These are phyloP conservation scores for Jaltomata sinuosa DNA, from an alignment of 257 asterid species.

Conservation along the genomic window DNA sequence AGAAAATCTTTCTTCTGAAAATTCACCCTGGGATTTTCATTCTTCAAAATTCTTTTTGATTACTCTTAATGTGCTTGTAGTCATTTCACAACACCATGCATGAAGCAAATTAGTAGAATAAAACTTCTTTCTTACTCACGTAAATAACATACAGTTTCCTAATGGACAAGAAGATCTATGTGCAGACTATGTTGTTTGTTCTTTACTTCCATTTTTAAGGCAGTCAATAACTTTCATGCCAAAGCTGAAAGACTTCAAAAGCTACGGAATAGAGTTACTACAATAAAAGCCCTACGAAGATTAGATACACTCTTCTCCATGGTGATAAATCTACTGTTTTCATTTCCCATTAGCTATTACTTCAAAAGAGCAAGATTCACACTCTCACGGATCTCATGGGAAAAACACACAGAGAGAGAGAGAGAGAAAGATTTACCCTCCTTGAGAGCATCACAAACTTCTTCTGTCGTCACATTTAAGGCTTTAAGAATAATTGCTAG, in stretches of 20 bases:
- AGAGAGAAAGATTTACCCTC: constrained; percentile 44
- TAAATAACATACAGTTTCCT: neutral
- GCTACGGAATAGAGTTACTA: neutral
- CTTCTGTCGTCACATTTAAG: constrained; percentile 76
- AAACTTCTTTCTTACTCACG: neutral
- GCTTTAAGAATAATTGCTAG: constrained; percentile 84
- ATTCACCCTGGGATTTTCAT: neutral
- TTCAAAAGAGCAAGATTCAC: neutral
- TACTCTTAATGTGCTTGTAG: neutral
- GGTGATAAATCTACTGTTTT: neutral
- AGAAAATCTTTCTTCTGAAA: neutral
- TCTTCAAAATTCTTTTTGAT: neutral
- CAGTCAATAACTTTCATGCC: neutral
- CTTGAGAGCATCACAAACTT: constrained; percentile 70
- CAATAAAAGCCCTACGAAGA: neutral
- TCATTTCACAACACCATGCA: neutral
- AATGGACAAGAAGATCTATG: neutral
- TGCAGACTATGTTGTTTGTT: neutral
- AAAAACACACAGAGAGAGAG: neutral
- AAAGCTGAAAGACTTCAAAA: neutral
- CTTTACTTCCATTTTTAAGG: neutral
- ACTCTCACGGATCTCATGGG: neutral
- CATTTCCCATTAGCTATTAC: neutral
- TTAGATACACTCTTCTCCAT: neutral
- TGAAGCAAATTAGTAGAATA: neutral